Base-by-base conservation (phyloP, 2,329 filamentous ascomycete genomes). In the Hansfordia pulvinata region DNA sequence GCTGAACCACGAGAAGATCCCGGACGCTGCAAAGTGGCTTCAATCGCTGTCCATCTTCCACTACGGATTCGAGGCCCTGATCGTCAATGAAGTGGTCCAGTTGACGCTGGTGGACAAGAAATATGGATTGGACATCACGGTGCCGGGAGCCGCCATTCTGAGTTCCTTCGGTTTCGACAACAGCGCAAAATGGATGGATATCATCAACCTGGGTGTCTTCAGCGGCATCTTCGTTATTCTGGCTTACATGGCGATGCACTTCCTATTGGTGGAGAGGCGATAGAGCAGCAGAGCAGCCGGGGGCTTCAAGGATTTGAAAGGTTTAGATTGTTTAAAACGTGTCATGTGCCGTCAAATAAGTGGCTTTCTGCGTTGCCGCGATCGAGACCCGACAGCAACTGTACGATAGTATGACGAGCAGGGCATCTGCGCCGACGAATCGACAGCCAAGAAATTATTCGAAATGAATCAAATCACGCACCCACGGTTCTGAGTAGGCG, bases 41-140 rank as follows among this genome's bases (percentile, higher is more conserved):
- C 90, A 98, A 60, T 73, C 70, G 56, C 59, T 98, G 7, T 94
- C 86, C 2, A 98, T 98, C 35, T 98, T 98, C 67, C 90, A 98
- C 50, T 98, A 93, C 47, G 88, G 79, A 5, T 96, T 96, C 42
- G 90, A 98, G 60, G 81, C 83, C 2, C 68, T 98, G 10, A 93
- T 96, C 35, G 90, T 98, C 41, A 98, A 96, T 46, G 90, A 98
- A 57, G 92, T 94, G 24, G 76, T 84, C 15, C 83, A 84, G 42
- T 62, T 98, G 22, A 88, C 81, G 0, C 68, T 98, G 15, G 72
- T 92, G 21, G 90, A 98, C 50, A 78, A 90, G 52, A 92, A 96
- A 54, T 94, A 93, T 37, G 90, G 90, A 5, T 69, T 98, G 5
- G 85, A 96, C 44, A 98, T 98, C 35, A 88, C 90, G 27, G 85